Base-by-base conservation (phyloP, 83 land plant species). In the Picea mariana region DNA sequence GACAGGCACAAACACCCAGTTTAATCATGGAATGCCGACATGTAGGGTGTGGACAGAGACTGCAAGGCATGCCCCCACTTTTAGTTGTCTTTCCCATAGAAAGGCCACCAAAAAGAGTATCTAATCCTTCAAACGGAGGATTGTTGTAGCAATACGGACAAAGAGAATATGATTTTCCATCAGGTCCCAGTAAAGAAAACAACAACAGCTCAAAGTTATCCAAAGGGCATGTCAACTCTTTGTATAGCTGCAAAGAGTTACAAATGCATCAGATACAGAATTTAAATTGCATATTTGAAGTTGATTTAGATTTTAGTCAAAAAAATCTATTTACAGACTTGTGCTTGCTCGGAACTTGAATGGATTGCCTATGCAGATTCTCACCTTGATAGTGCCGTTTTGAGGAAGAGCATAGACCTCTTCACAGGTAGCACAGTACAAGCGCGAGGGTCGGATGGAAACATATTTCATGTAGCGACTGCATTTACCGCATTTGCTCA, bases 401-500 rank as follows among this genome's bases (percentile, higher is more conserved):
- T 94, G 97, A 71, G 99, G 99, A 80, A 97, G 94, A 83, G 90
- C 73, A 81, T 95, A 91, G 27, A 97, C 98, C 83, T 97, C 99
- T 85, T 97, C 99, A 90, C 99, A 97, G 52, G 92, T 90, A 0
- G 91, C 78, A 81, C 99, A 97, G 63, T 90, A 97, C 12, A 97
- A 86, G 34, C 99, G 93, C 52, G 94, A 80, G 34, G 99, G 99
- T 72, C 93, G 95, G 81, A 87, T 84, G 82, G 95, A 79, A 69
- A 97, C 94, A 81, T 89, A 97, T 81, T 95, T 97, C 99, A 97
- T 95, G 80, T 97, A 97, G 11, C 98, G 91, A 31, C 80, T 81
- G 66, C 99, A 97, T 85, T 97, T 95, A 61, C 99, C 99, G 91
- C 99, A 97, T 85, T 95, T 97, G 86, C 99, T 94, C 12, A 97